Conservation (phyloP, 352 stramenopile species). For the Globisporangium irregulare region DNA sequence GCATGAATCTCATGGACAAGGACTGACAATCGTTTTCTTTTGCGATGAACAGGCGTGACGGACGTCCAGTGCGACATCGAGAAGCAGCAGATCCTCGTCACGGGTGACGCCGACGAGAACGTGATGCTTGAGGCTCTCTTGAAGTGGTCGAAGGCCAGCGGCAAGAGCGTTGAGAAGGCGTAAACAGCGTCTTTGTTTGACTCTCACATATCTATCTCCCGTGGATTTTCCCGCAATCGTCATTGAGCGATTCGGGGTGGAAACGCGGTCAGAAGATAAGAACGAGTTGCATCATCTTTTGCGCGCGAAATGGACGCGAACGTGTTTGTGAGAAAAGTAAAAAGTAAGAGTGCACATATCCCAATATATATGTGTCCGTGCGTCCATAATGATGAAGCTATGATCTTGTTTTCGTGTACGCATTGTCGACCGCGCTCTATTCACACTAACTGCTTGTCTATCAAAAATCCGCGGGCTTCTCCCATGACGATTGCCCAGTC, state of each 20-base stretch:
- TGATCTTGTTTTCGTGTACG: not conserved
- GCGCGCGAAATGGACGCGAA: conserved; percentile 1
- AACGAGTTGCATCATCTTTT: conserved; percentile 1
- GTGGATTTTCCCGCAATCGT: not conserved
- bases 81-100: conserved; percentile 84
- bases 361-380: not conserved
- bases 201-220: not conserved
- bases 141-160: conserved; percentile 87
- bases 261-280: not conserved
- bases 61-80: conserved; percentile 85
- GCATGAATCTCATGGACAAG: not conserved
- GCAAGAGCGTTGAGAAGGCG: conserved; percentile 82
- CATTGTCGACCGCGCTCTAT: not conserved
- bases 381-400: not conserved
- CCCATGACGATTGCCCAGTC: conserved; percentile 77
- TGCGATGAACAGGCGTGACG: conserved; percentile 52
- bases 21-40: not conserved
- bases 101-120: conserved; percentile 70
- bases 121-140: conserved; percentile 83
- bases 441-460: not conserved
- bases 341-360: conserved; percentile 2
- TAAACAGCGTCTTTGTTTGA: conserved; percentile 21
- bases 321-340: conserved; percentile 3
- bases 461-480: conserved; percentile 63
- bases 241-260: not conserved